Conservation (phyloP, 148 eudicot genomes). For the Rhododendron vialii region DNA sequence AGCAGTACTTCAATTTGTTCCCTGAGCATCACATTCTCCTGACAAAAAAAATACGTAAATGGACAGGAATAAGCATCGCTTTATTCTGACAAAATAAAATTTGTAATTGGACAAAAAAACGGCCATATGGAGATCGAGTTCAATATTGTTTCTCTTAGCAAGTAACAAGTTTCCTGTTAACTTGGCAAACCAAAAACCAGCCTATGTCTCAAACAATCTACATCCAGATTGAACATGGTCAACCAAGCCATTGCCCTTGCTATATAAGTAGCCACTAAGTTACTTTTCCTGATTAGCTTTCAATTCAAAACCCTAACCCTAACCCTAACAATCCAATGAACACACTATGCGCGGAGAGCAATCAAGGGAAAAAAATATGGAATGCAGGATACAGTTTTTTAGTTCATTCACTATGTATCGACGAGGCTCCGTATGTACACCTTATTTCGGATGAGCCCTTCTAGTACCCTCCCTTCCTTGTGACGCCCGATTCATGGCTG, state of each 20-base stretch:
- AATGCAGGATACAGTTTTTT: no score
- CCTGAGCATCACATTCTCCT: slow-evolving; percentile 78
- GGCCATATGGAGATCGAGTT: background rate
- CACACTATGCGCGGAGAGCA: no score
- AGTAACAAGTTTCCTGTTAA: background rate
- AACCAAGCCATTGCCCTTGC: background rate
- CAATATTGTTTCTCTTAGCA: background rate
- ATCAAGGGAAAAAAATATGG: no score
- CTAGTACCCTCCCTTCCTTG: no score
- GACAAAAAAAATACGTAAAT: background rate
- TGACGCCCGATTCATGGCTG: no score
- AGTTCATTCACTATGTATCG: no score
- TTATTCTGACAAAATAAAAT: slow-evolving; percentile 46
- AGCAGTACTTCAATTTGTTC: slow-evolving; percentile 61
- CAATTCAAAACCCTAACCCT: slow-evolving; percentile 9
- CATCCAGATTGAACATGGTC: background rate
- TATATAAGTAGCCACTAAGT: background rate
- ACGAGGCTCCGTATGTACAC: no score
- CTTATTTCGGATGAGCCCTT: no score
- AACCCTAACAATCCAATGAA: background rate
- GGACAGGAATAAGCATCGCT: slow-evolving; percentile 27
- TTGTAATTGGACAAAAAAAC: background rate
- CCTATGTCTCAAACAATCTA: background rate
- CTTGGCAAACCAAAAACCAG: background rate
- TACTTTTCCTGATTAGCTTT: background rate